These are phyloP conservation scores for Gymnopilus dilepis DNA, from an alignment of 768 basidiomycete species.

Conservation along the genomic window DNA sequence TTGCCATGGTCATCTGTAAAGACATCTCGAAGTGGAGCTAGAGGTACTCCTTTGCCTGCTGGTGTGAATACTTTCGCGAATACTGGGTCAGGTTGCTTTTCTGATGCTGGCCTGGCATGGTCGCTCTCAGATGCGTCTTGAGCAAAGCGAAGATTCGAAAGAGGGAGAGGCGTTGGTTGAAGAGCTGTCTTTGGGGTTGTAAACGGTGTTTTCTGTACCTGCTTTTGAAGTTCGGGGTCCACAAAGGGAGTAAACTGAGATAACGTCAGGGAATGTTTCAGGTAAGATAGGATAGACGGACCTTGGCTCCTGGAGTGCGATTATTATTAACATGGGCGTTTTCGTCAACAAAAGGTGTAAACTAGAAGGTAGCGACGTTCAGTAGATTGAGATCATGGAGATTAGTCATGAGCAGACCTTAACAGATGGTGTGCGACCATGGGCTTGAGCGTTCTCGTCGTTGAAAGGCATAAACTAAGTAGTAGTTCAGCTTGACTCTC, in stretches of 20 bases:
- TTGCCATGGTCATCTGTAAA: constrained; percentile 52
- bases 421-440: neutral
- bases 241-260: constrained; percentile 70
- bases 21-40: constrained; percentile 48
- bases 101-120: constrained; percentile 37
- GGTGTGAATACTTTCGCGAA: constrained; percentile 74
- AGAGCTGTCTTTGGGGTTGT: constrained; percentile 49
- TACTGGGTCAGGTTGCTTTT: constrained; percentile 43
- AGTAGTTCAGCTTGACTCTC: neutral
- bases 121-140: constrained; percentile 34
- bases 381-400: neutral
- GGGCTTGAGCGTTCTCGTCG: neutral
- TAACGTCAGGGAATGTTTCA: neutral
- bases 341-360: constrained; percentile 48
- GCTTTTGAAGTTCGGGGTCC: constrained; percentile 57
- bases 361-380: neutral
- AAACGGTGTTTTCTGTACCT: constrained; percentile 49
- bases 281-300: constrained; percentile 18
- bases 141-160: constrained; percentile 31
- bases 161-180: constrained; percentile 50
- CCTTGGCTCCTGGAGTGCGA: constrained; percentile 54
- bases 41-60: constrained; percentile 43
- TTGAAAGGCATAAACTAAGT: constrained; percentile 43
- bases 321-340: constrained; percentile 42
- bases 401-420: neutral